A percentile compares a stretch with the other conserved stretches of the same genome.
Evolutionary conservation across 495 filamentous ascomycete species (phyloP).

Genomic region (Aspergillus haitiensis): DNA sequence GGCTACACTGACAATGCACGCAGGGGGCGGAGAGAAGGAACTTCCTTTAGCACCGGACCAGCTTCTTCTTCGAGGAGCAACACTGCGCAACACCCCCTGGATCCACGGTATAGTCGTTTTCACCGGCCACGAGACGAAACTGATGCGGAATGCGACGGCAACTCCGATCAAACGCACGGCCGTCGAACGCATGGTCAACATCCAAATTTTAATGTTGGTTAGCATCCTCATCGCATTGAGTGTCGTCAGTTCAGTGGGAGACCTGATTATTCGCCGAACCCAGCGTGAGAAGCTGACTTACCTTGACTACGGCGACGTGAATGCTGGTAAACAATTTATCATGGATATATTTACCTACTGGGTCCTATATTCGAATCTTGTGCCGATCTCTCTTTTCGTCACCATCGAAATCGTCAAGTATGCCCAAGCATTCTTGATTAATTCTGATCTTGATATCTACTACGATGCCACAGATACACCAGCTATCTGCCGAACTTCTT

Average conservation of each 20-base stretch:
- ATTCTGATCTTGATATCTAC: conserved; percentile 97
- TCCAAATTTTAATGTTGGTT: conserved; percentile 87
- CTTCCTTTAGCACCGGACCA: conserved; percentile 78
- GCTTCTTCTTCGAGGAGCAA: conserved; percentile 88
- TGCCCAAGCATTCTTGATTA: conserved; percentile 94
- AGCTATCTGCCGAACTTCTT: conserved; percentile 92
- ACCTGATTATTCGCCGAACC: conserved; percentile 73
- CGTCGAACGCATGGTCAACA: conserved; percentile 89
- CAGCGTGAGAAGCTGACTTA: conserved; percentile 62
- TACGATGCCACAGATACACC: conserved; percentile 95
- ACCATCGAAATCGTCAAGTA: conserved; percentile 98
- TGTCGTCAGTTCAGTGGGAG: conserved; percentile 85
- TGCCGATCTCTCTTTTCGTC: conserved; percentile 97
- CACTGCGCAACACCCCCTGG: conserved; percentile 96
- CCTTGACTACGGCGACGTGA: conserved; percentile 61
- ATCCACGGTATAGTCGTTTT: conserved; percentile 96
- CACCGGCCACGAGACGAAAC: conserved; percentile 96
- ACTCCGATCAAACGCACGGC: conserved; percentile 96
- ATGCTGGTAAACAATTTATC: conserved; percentile 78
- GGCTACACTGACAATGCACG: conserved; percentile 88
- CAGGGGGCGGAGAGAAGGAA: conserved; percentile 95
- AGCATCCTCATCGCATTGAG: conserved; percentile 80
- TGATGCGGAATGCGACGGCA: conserved; percentile 98
- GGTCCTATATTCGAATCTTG: conserved; percentile 96
- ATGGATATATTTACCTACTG: conserved; percentile 97